Evolutionary conservation across 2,329 filamentous ascomycete species (phyloP).

Genomic region (Penicillium sp.): DNA sequence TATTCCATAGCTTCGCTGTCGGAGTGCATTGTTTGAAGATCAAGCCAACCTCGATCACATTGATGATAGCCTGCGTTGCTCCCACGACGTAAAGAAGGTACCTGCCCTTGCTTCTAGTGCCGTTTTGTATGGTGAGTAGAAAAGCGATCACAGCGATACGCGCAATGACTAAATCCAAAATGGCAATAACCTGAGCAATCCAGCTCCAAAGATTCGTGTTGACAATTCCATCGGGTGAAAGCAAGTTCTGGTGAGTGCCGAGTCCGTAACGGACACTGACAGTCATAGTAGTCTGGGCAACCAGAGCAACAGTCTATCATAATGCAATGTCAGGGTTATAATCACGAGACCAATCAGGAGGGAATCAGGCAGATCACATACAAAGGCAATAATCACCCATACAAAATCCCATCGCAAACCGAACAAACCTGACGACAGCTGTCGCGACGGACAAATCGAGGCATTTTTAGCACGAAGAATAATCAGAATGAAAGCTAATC

Average conservation of each 20-base stretch:
- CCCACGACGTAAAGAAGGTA: constrained; percentile 17
- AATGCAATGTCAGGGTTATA: background rate
- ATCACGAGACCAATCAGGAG: background rate
- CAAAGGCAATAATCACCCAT: constrained; percentile 19
- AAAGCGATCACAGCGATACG: constrained; percentile 19
- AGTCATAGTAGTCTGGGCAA: constrained; percentile 13
- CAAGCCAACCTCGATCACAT: constrained; percentile 14
- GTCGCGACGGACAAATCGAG: constrained; percentile 10
- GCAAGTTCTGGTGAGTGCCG: constrained; percentile 13
- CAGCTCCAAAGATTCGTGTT: constrained; percentile 20
- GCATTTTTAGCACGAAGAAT: constrained; percentile 17
- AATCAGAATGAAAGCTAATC: constrained; percentile 15
- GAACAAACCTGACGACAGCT: constrained; percentile 11
- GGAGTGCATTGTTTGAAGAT: constrained; percentile 19
- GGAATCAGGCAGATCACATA: background rate
- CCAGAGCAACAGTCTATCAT: constrained; percentile 11
- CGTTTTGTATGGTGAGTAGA: constrained; percentile 13
- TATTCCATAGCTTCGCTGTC: constrained; percentile 14
- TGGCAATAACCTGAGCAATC: constrained; percentile 15
- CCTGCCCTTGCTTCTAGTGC: constrained; percentile 10
- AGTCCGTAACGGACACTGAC: constrained; percentile 18
- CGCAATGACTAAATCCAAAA: constrained; percentile 13
- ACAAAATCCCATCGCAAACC: constrained; percentile 23
- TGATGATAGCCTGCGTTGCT: constrained; percentile 11
- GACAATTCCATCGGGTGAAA: constrained; percentile 7